Conservation (phyloP, 2,329 filamentous ascomycete species). For the Cryphonectria japonica region DNA sequence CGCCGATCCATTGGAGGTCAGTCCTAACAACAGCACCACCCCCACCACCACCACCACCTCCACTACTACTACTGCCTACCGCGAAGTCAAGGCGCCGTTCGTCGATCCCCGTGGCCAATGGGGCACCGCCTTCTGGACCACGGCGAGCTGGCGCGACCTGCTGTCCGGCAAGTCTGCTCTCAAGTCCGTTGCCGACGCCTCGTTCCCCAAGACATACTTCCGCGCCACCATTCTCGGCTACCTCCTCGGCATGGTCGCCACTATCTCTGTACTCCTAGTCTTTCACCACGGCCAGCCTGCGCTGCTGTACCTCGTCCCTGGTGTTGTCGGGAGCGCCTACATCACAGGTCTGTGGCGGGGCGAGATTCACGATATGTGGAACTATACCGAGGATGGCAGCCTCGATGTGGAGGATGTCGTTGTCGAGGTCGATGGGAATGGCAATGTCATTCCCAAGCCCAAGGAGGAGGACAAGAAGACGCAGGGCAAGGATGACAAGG, state of each 20-base stretch:
- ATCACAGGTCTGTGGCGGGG: constrained; percentile 71
- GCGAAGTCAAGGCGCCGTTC: constrained; percentile 56
- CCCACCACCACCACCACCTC: constrained; percentile 41
- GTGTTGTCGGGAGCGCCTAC: constrained; percentile 77
- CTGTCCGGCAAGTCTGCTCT: constrained; percentile 36
- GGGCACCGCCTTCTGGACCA: constrained; percentile 84
- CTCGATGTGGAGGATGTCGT: constrained; percentile 59
- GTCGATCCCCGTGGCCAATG: constrained; percentile 70
- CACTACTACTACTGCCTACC: constrained; percentile 46
- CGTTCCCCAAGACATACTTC: constrained; percentile 87
- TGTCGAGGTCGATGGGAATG: constrained; percentile 56
- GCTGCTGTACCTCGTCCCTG: constrained; percentile 88
- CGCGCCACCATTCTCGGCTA: constrained; percentile 78
- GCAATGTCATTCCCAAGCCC: constrained; percentile 48
- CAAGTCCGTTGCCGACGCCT: constrained; percentile 45
- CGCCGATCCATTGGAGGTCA: constrained; percentile 38
- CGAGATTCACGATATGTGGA: constrained; percentile 77
- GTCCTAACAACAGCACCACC: too few species aligned
- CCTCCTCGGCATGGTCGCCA: constrained; percentile 73
- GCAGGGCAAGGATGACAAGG: constrained; percentile 38
- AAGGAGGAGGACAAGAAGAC: constrained; percentile 41
- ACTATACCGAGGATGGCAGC: constrained; percentile 74
- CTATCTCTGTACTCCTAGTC: constrained; percentile 75
- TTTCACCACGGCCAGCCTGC: constrained; percentile 87
- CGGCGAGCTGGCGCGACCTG: constrained; percentile 38